These are phyloP conservation scores for Fusarium drepaniforme DNA, from an alignment of 2,329 filamentous ascomycete genomes.

Conservation along the genomic window DNA sequence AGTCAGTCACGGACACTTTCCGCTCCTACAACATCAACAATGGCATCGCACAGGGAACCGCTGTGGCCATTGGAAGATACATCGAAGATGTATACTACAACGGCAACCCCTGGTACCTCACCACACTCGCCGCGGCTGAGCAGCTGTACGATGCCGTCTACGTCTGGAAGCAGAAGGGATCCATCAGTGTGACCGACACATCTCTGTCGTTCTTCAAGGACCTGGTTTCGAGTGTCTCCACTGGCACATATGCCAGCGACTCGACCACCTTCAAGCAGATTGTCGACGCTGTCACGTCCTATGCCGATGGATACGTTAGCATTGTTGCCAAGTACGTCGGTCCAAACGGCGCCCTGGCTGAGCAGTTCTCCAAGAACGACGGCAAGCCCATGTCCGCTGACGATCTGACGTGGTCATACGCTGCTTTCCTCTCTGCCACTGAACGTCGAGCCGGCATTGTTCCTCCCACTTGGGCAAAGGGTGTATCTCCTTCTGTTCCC, in stretches of 20 bases:
- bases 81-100: slow-evolving; percentile 80
- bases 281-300: slow-evolving; percentile 66
- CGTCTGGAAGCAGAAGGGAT: slow-evolving; percentile 74
- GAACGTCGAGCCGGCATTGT: slow-evolving; percentile 67
- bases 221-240: slow-evolving; percentile 65
- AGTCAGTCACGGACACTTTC: slow-evolving; percentile 81
- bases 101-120: slow-evolving; percentile 86
- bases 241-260: slow-evolving; percentile 70
- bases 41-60: slow-evolving; percentile 69
- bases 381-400: slow-evolving; percentile 71
- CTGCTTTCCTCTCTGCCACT: slow-evolving; percentile 74
- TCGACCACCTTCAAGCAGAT: slow-evolving; percentile 66
- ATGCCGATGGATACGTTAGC: slow-evolving; percentile 71
- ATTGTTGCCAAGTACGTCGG: slow-evolving; percentile 73
- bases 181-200: slow-evolving; percentile 71
- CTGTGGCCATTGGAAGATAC: slow-evolving; percentile 75
- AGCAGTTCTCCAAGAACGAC: slow-evolving; percentile 71
- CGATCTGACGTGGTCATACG: slow-evolving; percentile 81
- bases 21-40: slow-evolving; percentile 79
- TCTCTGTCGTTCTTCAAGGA: slow-evolving; percentile 81
- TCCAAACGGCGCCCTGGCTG: slow-evolving; percentile 72
- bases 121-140: slow-evolving; percentile 82
- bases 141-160: slow-evolving; percentile 82
- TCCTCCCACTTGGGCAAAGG: slow-evolving; percentile 68
- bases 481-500: slow-evolving; percentile 59